These are phyloP conservation scores for Hericium rajendrae DNA, from an alignment of 768 basidiomycete species.

Conservation along the genomic window DNA sequence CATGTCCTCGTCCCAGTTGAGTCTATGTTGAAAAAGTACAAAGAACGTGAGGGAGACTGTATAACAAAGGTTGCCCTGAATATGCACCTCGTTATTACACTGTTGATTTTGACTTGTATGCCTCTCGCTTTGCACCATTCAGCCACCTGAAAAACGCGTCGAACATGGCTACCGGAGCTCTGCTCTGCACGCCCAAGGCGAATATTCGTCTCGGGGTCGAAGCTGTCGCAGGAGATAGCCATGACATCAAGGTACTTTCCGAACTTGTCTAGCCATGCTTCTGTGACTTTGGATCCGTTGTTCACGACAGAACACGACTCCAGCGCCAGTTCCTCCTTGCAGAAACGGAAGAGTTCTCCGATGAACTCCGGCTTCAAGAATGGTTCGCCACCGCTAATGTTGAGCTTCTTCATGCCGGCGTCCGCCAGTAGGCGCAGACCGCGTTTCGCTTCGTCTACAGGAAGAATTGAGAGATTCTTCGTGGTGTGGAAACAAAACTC, in stretches of 20 bases:
- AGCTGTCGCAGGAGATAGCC: not conserved
- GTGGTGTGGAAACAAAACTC: not conserved
- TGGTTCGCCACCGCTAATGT: not conserved
- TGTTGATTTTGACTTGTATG: not conserved
- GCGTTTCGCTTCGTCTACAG: not conserved
- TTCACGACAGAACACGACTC: not conserved
- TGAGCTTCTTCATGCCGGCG: not conserved
- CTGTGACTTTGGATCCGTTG: not conserved
- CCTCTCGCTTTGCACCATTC: not conserved
- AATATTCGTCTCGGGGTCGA: not conserved
- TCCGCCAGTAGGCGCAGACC: not conserved
- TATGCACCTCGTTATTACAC: not conserved
- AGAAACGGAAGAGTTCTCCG: not conserved
- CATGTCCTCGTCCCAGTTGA: not conserved
- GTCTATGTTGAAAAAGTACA: not conserved
- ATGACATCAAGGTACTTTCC: not conserved
- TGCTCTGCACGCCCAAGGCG: not conserved
- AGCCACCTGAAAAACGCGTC: not conserved
- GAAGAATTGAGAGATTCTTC: not conserved
- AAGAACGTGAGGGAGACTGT: not conserved
- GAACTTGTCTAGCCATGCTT: not conserved
- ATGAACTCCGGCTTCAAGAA: not conserved
- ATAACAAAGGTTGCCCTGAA: not conserved
- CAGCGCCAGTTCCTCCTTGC: not conserved
- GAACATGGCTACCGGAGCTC: not conserved